phyloP scores from a whole-genome alignment of 768 basidiomycete species.

The Termitomyces sp. region DNA sequence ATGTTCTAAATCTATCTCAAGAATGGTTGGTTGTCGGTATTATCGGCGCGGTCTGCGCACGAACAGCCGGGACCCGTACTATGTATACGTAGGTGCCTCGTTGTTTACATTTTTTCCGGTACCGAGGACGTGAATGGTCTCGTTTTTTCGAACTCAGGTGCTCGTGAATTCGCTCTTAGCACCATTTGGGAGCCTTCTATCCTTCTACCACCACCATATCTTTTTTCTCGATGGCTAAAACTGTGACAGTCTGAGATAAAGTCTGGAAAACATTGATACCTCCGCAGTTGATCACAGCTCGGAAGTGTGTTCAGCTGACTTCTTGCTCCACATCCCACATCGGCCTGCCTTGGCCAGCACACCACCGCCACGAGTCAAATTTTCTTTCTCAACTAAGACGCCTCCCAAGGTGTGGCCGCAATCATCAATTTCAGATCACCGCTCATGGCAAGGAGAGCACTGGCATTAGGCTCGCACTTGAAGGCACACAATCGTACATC shows the following conservation, averaged over 20 bases:
- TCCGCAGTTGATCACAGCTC: not conserved
- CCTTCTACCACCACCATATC: no score
- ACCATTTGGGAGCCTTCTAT: no score
- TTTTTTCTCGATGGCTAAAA: no score
- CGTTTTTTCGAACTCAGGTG: no score
- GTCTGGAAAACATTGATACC: not conserved
- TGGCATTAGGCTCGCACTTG: not conserved
- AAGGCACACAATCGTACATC: not conserved
- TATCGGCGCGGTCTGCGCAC: no score
- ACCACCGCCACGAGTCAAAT: not conserved
- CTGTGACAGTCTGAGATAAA: no score
- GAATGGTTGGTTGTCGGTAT: no score
- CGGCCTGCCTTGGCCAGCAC: not conserved
- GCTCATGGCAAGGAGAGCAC: not conserved
- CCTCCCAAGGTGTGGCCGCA: not conserved
- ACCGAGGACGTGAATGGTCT: no score
- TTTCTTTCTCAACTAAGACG: not conserved
- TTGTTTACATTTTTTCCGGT: no score
- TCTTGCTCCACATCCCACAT: not conserved
- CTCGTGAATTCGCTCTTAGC: no score
- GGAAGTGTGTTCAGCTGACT: not conserved
- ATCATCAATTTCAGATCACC: not conserved
- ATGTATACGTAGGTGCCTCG: no score
- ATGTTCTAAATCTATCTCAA: not conserved
- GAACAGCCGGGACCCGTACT: no score